Base-by-base conservation (phyloP, 1,284 basidiomycete species). In the Clitocybe nebularis region DNA sequence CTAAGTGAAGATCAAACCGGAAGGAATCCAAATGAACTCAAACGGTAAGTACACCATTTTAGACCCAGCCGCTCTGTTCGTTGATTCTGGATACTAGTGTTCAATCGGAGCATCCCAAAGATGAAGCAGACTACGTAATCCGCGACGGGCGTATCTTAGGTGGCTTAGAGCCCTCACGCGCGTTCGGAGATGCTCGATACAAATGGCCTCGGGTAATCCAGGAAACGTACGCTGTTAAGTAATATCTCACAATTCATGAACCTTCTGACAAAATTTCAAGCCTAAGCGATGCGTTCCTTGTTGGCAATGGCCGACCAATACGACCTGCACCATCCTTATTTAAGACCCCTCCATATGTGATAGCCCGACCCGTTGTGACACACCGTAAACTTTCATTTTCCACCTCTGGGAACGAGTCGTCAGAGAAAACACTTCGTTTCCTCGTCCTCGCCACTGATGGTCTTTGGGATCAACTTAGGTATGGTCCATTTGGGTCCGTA, bases 1-100 rank as follows among this genome's bases (percentile, higher is more conserved):
- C 73, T 99, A 46, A 90, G 81, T 24, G 89, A 96, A 59, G 96
- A 99, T 61, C 94, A 98, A 70, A 98, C 93, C 7, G 95, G 93
- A 20, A 79, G 90, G 47, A 98, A 95, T 60, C 82, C 79, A 8
- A 84, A 79, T 44, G 95, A 99, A 65, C 61, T 79, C 22, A 72
- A 72, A 60, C 74, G 86, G 86, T 87, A 50, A 37, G 64, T n/a
- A 48, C 19, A 21, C 36, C 30, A 6, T 9, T 22, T n/a, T 30
- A 4, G 3, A 10, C 21, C 20, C 19, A 36, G 46, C 22, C 4
- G 16, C 26, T 20, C 11, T 32, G 16, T 29, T n/a, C 26, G 21
- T 32, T 6, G 43, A 25, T 20, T 46, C 14, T 13, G 13, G 23
- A 11, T 30, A 23, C 26, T 52, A 93, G 96, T 45, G 81, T 99